Evolutionary conservation across 1,284 basidiomycete species (phyloP).

Genomic region (Moesziomyces antarcticus): DNA sequence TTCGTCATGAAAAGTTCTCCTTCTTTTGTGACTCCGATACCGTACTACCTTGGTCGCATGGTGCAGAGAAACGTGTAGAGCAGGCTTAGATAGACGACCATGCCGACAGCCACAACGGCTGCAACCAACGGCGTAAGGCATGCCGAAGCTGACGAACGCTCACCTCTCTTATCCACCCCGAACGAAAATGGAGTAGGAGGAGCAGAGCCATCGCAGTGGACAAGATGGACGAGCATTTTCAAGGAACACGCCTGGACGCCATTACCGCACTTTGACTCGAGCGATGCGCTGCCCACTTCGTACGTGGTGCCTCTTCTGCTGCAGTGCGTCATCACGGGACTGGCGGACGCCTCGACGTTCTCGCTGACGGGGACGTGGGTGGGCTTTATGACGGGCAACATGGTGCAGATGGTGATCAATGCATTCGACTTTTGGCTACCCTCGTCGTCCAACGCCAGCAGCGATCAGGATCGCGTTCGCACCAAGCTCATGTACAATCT

Average conservation of each 20-base stretch:
- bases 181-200: neutral
- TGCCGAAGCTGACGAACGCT: constrained; percentile 2
- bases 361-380: constrained; percentile 37
- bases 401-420: constrained; percentile 46
- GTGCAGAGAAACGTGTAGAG: neutral
- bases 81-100: neutral
- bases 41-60: neutral
- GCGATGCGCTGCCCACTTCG: constrained; percentile 10
- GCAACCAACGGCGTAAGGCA: neutral
- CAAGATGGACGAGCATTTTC: constrained; percentile 2
- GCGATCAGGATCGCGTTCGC: neutral
- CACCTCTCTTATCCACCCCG: constrained; percentile 9
- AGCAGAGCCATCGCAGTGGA: neutral
- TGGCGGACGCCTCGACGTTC: constrained; percentile 38
- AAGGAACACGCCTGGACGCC: constrained; percentile 14
- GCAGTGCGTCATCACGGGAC: constrained; percentile 43
- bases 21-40: no score
- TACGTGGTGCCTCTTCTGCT: constrained; percentile 33
- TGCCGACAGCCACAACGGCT: neutral
- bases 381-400: constrained; percentile 51
- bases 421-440: constrained; percentile 28
- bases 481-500: constrained; percentile 20
- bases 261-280: constrained; percentile 13
- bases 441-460: constrained; percentile 19
- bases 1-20: no score